A percentile compares a stretch with the other conserved stretches of the same genome.
These are phyloP conservation scores for Eutrema yunnanense DNA, from an alignment of 345 rosid species.

Conservation along the genomic window DNA sequence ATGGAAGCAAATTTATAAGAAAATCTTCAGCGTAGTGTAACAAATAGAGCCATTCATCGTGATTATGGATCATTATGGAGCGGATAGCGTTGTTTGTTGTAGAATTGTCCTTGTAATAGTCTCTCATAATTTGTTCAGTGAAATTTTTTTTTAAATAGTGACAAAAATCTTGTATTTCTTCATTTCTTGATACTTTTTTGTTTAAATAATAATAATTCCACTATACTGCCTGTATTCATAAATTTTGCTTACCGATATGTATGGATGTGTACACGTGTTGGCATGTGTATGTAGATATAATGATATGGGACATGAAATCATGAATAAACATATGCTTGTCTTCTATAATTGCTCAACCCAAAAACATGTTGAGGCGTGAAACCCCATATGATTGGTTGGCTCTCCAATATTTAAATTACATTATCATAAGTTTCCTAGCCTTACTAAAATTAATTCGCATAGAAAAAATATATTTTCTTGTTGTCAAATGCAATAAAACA, in stretches of 20 bases:
- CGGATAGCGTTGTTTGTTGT: too few species aligned
- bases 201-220: background rate
- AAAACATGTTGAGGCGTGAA: conserved; percentile 21
- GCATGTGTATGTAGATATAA: conserved; percentile 12
- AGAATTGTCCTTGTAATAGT: too few species aligned
- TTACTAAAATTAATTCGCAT: too few species aligned
- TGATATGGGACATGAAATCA: conserved; percentile 21
- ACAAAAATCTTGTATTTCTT: background rate
- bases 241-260: background rate
- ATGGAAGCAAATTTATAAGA: too few species aligned
- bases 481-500: too few species aligned
- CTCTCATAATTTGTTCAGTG: too few species aligned
- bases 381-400: conserved; percentile 24
- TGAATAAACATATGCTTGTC: conserved; percentile 15
- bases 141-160: background rate
- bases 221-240: background rate
- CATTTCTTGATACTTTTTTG: too few species aligned
- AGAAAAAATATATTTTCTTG: too few species aligned
- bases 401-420: background rate
- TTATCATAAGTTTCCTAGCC: background rate
- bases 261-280: conserved; percentile 5
- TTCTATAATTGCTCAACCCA: conserved; percentile 24
- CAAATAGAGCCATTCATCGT: too few species aligned
- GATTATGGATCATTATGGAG: too few species aligned
- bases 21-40: too few species aligned